Evolutionary conservation across 352 stramenopile species (phyloP).

Genomic region (Thraustochytrium sp.): DNA sequence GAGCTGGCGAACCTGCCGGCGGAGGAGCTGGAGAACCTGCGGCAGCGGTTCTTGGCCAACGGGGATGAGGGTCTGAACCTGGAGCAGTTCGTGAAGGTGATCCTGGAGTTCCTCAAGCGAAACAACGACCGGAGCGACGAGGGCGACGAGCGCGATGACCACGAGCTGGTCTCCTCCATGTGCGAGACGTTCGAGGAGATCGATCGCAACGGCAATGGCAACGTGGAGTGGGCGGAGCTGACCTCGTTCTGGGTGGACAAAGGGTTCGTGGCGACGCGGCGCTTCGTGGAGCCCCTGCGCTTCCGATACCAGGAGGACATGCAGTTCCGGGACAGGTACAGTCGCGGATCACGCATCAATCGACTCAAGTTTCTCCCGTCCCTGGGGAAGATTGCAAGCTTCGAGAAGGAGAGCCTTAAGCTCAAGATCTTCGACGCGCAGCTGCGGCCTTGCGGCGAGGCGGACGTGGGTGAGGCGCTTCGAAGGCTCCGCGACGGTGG

Average conservation of each 20-base stretch:
- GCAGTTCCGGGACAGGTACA: slow-evolving; percentile 61
- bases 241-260: slow-evolving; percentile 75
- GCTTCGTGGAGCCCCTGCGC: slow-evolving; percentile 57
- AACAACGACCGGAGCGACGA: not conserved
- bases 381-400: slow-evolving; percentile 61
- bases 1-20: slow-evolving; percentile 1
- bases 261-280: slow-evolving; percentile 66
- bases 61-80: slow-evolving; percentile 2
- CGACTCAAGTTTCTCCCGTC: slow-evolving; percentile 65
- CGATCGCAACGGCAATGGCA: slow-evolving; percentile 73
- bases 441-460: slow-evolving; percentile 59
- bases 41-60: not conserved
- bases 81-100: slow-evolving; percentile 4
- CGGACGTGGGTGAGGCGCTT: slow-evolving; percentile 44
- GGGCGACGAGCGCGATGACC: not conserved
- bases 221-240: slow-evolving; percentile 75
- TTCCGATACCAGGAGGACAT: slow-evolving; percentile 65
- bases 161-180: slow-evolving; percentile 17
- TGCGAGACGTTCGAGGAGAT: slow-evolving; percentile 72
- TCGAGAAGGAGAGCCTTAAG: slow-evolving; percentile 62
- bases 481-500: not conserved
- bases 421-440: slow-evolving; percentile 65
- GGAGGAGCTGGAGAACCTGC: slow-evolving; percentile 9
- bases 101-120: not conserved
- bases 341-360: slow-evolving; percentile 59